Evolutionary conservation across 2,329 filamentous ascomycete genomes (phyloP).

Genomic region (Aspergillus ibericus): DNA sequence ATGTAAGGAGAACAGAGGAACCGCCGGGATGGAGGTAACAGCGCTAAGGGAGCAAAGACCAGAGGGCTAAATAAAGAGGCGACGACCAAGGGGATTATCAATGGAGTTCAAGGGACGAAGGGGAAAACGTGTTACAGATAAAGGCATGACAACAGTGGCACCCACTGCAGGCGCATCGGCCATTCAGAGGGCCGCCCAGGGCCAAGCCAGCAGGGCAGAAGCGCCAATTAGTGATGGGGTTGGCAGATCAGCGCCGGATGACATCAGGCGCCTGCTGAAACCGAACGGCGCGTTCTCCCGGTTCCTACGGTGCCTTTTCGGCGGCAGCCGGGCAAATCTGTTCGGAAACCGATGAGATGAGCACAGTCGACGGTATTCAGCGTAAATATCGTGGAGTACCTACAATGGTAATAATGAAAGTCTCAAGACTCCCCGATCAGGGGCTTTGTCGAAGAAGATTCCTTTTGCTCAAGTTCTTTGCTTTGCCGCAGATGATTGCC

Average conservation of each 20-base stretch:
- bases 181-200: constrained; percentile 9
- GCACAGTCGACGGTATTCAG: too few relatives aligned
- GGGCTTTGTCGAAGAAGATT: not conserved
- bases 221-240: constrained; percentile 27
- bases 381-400: too few relatives aligned
- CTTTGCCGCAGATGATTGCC: not conserved
- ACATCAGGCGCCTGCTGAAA: constrained; percentile 42
- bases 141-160: constrained; percentile 34
- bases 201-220: constrained; percentile 14
- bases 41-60: constrained; percentile 1
- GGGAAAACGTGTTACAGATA: constrained; percentile 20
- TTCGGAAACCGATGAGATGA: too few relatives aligned
- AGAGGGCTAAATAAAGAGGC: not conserved
- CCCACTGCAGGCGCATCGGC: constrained; percentile 9
- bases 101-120: constrained; percentile 9
- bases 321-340: too few relatives aligned
- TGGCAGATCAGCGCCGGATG: constrained; percentile 24
- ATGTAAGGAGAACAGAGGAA: not conserved
- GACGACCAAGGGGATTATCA: not conserved
- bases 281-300: constrained; percentile 12
- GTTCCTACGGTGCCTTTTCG: not conserved
- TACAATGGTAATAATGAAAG: too few relatives aligned
- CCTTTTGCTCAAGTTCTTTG: not conserved
- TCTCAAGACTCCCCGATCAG: not conserved
- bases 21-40: not conserved